Evolutionary conservation across 2,329 filamentous ascomycete species (phyloP), one percentile per base, ranked within the genome.

Genomic region (Talaromyces sp.): DNA sequence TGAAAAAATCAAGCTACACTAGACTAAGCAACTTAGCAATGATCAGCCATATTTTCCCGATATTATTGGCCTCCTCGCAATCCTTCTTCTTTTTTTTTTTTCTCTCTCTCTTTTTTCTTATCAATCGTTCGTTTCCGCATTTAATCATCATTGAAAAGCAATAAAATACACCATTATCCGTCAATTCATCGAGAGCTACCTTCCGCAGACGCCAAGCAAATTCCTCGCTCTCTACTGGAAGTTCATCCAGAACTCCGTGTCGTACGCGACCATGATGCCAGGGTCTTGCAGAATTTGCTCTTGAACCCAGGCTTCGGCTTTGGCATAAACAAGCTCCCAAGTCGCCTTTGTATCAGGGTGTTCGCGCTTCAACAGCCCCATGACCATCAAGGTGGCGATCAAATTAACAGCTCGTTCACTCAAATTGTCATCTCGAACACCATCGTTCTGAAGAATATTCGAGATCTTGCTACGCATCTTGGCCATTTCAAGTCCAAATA

Each of bases 281-380:
- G 22, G 27, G 17, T 35, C 22, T 13, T 46, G 29, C 17, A 7
- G 10, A 9, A 46, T 1, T 11, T 35, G 29, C 16, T 35, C 24
- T 3, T 29, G 14, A n/a, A 56, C 43, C 61, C 60, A 63, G 1
- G 19, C 11, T 1, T 60, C 47, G 33, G 58, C 61, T 16, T 64
- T 64, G 6, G 11, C 46, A 14, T 49, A 47, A 13, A 62, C 56
- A 33, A 64, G 44, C 9, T 62, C 60, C 61, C 60, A 64, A 4
- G 53, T 8, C 37, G 20, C 29, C 16, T 45, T 49, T 1, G 16
- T 45, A 6, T 41, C 37, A 1, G 17, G 3, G 19, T 54, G 36
- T 6, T 56, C 52, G 2, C 33, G 42, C 14, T 40, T 14, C 13
- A 64, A 32, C 36, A 49, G 53, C 3, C 37, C 56, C 43, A 62